These are phyloP conservation scores for Picea abies DNA, from an alignment of 83 land plant genomes.

Conservation along the genomic window DNA sequence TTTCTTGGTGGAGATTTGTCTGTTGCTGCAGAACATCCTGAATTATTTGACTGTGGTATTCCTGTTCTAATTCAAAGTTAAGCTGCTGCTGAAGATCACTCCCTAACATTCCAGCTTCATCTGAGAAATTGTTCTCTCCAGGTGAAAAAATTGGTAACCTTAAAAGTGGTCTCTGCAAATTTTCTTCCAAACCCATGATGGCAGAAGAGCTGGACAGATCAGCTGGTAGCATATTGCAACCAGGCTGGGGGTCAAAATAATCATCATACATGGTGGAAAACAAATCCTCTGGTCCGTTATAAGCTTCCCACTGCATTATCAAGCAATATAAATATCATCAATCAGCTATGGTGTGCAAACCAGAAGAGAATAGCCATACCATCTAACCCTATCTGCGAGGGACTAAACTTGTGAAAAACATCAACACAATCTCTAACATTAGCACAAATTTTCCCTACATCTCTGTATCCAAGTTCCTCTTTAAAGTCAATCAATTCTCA, in stretches of 20 bases:
- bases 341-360: too few species aligned
- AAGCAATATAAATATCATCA: too few species aligned
- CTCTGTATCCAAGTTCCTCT: not conserved
- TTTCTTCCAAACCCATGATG: constrained; percentile 6
- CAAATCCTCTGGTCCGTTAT: too few species aligned
- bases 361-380: not conserved
- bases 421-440: not conserved
- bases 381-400: not conserved
- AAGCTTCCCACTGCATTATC: too few species aligned
- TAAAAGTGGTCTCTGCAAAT: not conserved
- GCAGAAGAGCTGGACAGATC: not conserved
- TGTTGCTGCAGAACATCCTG: constrained; percentile 17
- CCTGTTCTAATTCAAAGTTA: constrained; percentile 26
- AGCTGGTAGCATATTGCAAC: not conserved
- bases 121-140: constrained; percentile 18
- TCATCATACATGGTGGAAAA: constrained; percentile 8
- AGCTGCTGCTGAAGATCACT: constrained; percentile 19
- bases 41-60: constrained; percentile 17
- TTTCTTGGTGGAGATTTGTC: not conserved
- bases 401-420: not conserved
- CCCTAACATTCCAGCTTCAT: constrained; percentile 8
- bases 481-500: too few species aligned
- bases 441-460: not conserved
- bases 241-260: constrained; percentile 8
- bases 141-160: constrained; percentile 8